phyloP scores from a whole-genome alignment of 805 yeast species.

The Monosporozyma siamensis region DNA sequence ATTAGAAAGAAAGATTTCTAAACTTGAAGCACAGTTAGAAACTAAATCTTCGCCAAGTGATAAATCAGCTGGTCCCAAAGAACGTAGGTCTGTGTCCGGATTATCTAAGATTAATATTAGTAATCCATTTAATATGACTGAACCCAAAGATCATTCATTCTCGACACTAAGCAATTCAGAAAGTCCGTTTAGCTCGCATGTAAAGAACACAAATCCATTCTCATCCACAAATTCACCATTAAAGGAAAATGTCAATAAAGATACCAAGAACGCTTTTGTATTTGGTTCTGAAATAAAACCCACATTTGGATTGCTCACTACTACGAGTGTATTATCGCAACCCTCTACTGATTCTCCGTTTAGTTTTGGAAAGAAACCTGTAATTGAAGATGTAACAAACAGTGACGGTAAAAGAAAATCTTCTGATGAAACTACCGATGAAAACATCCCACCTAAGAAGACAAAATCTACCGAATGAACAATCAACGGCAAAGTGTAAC shows the following conservation, averaged over 20 bases:
- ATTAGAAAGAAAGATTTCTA: conserved; percentile 23
- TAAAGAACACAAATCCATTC: background rate
- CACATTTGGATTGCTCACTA: background rate
- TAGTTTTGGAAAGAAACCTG: background rate
- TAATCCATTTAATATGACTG: conserved; percentile 1
- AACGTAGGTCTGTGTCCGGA: background rate
- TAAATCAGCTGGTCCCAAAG: background rate
- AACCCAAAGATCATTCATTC: background rate
- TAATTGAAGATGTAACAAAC: background rate
- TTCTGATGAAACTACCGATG: background rate
- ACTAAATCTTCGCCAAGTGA: background rate
- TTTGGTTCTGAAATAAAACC: conserved; percentile 7
- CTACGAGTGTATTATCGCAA: background rate
- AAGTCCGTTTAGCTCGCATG: background rate
- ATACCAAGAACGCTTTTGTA: background rate
- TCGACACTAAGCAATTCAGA: background rate
- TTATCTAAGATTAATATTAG: conserved; percentile 5
- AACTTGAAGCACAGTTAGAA: conserved; percentile 20
- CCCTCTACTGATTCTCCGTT: background rate
- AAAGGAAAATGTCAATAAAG: background rate
- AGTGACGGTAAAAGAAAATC: background rate
- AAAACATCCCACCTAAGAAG: background rate
- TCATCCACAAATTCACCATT: background rate
- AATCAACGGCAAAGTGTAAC: too few species aligned
- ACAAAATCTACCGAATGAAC: background rate